Evolutionary conservation across 768 basidiomycete genomes (phyloP).

Genomic region (Tricholoma hemisulphureum): DNA sequence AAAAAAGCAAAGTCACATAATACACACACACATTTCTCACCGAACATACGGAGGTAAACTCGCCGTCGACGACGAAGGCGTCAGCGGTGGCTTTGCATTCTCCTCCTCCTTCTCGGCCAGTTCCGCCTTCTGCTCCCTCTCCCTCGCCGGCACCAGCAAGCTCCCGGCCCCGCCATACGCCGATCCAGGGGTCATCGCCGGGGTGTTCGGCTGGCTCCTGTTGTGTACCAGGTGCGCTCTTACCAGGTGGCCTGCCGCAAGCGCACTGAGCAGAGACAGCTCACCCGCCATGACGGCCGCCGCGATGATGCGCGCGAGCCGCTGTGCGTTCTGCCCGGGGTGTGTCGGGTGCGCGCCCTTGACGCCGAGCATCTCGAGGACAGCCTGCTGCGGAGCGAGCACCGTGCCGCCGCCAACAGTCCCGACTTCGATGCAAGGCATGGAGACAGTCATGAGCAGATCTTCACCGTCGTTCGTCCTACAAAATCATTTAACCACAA

Average conservation of each 20-base stretch:
- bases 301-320: constrained; percentile 85
- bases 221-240: constrained; percentile 93
- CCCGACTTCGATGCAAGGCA: constrained; percentile 99
- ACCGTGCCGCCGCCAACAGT: constrained; percentile 97
- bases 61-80: constrained; percentile 14
- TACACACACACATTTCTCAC: too few relatives aligned
- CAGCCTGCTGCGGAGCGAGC: constrained; percentile 83
- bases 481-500: neutral
- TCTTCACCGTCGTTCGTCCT: constrained; percentile 89
- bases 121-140: neutral
- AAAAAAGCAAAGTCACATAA: too few relatives aligned
- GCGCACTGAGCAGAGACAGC: constrained; percentile 83
- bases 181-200: constrained; percentile 34
- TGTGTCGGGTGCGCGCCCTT: constrained; percentile 82
- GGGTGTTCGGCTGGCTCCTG: constrained; percentile 78
- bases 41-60: constrained; percentile 20
- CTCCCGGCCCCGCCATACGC: neutral
- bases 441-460: constrained; percentile 87
- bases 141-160: neutral
- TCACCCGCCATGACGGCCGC: constrained; percentile 98
- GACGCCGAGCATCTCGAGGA: constrained; percentile 93
- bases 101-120: too few relatives aligned
- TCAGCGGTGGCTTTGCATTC: neutral
- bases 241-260: constrained; percentile 94
- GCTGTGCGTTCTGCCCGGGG: constrained; percentile 88